A percentile compares a stretch with the other conserved stretches of the same genome.
Conservation (phyloP, 495 filamentous ascomycete species). For the Daldinia decipiens region DNA sequence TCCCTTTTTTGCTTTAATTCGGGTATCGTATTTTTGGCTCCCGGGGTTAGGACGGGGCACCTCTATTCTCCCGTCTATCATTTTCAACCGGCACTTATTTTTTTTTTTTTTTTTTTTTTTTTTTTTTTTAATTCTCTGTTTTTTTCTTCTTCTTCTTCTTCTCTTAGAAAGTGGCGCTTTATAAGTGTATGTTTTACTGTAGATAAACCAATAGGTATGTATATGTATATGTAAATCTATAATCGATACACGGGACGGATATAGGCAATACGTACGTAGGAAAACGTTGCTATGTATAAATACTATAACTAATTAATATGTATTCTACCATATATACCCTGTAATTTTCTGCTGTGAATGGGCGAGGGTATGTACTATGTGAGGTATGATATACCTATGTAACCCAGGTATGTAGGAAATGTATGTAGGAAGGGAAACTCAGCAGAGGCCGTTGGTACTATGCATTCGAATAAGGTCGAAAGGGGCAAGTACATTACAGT, state of each 20-base stretch:
- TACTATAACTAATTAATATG: too few species aligned
- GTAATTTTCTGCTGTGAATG: neutral
- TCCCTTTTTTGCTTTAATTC: too few species aligned
- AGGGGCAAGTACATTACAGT: constrained; percentile 35
- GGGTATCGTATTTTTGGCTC: too few species aligned
- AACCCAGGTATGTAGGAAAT: constrained; percentile 3
- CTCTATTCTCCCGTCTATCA: too few species aligned
- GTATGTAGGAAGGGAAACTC: constrained; percentile 18
- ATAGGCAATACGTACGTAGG: constrained; percentile 15
- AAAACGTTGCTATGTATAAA: too few species aligned
- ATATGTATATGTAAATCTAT: constrained; percentile 18
- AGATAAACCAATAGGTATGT: constrained; percentile 6
- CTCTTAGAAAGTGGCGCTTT: constrained; percentile 19
- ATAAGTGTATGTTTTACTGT: constrained; percentile 16
- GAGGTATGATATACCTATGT: neutral
- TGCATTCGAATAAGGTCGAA: constrained; percentile 28
- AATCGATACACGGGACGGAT: constrained; percentile 15
- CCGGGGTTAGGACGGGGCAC: too few species aligned
- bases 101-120: too few species aligned
- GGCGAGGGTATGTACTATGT: constrained; percentile 19
- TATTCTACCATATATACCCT: too few species aligned
- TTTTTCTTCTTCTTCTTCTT: constrained; percentile 1
- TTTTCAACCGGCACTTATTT: too few species aligned
- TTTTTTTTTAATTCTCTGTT: neutral
- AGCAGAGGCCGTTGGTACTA: constrained; percentile 41